A percentile compares a stretch with the other conserved stretches of the same genome.
Conservation (phyloP, 2,329 filamentous ascomycete species). For the Ophioceras dolichostomum region DNA sequence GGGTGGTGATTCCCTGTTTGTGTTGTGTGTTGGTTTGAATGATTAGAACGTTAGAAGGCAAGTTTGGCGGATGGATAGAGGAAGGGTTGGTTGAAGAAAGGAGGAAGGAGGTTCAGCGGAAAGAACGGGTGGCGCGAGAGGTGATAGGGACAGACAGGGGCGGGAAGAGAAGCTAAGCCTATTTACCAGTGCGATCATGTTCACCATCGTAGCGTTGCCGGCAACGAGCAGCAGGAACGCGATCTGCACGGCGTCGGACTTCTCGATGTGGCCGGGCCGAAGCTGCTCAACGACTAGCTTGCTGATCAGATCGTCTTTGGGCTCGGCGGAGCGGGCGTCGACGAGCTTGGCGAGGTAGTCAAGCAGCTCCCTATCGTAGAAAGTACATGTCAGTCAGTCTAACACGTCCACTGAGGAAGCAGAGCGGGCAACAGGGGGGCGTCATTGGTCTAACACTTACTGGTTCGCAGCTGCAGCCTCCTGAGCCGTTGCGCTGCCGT, state of each 20-base stretch:
- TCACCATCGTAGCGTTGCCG: slow-evolving; percentile 39
- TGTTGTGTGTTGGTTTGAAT: not conserved
- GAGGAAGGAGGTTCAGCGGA: too few relatives aligned
- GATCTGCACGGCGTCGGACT: slow-evolving; percentile 30
- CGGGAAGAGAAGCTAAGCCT: too few relatives aligned
- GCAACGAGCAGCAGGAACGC: slow-evolving; percentile 37
- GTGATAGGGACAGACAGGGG: not conserved
- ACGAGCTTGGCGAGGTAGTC: slow-evolving; percentile 30
- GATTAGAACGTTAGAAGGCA: too few relatives aligned
- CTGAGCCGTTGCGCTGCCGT: slow-evolving; percentile 31
- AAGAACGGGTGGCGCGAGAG: too few relatives aligned
- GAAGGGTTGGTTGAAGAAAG: too few relatives aligned
- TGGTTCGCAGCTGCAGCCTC: slow-evolving; percentile 31
- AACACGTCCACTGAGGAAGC: too few relatives aligned
- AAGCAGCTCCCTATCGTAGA: slow-evolving; percentile 22
- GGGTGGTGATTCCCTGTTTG: slow-evolving; percentile 26
- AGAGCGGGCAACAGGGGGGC: not conserved
- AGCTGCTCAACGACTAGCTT: slow-evolving; percentile 28
- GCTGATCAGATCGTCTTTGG: slow-evolving; percentile 32
- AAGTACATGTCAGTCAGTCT: not conserved
- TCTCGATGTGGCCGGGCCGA: slow-evolving; percentile 22
- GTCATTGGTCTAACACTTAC: slow-evolving; percentile 16
- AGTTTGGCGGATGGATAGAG: too few relatives aligned
- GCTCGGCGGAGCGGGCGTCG: slow-evolving; percentile 23
- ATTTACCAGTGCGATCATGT: slow-evolving; percentile 32